These are phyloP conservation scores for Cordyceps militaris DNA, from an alignment of 2,329 filamentous ascomycete species.

Conservation along the genomic window DNA sequence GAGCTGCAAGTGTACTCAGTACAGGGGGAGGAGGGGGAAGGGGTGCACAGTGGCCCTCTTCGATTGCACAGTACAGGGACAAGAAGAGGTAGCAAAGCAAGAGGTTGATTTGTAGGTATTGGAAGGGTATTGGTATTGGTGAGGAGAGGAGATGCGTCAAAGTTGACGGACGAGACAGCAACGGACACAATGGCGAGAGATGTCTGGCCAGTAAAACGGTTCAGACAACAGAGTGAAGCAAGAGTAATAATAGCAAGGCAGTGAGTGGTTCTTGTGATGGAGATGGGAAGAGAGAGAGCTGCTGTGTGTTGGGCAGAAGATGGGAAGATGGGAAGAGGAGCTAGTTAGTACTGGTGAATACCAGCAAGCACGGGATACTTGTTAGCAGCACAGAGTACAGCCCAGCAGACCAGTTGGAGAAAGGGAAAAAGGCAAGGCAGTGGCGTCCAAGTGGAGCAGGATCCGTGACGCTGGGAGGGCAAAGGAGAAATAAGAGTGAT, in stretches of 20 bases:
- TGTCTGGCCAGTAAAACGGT: neutral
- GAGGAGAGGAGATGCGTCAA: neutral
- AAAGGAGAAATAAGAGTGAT: conserved; percentile 5
- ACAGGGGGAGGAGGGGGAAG: conserved; percentile 38
- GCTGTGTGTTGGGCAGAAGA: neutral
- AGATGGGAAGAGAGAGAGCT: neutral
- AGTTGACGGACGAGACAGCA: neutral
- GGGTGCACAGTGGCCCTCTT: conserved; percentile 15
- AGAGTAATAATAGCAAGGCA: neutral
- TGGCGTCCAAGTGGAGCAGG: conserved; percentile 7
- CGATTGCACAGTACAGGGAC: neutral
- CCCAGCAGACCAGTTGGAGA: too few species aligned
- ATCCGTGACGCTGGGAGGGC: conserved; percentile 3
- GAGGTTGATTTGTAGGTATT: neutral
- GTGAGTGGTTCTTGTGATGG: neutral
- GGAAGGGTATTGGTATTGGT: neutral
- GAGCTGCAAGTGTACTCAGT: too few species aligned
- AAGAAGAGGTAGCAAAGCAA: neutral
- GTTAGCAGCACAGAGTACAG: neutral
- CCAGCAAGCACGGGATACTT: neutral
- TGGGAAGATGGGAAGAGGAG: neutral
- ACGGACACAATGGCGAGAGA: neutral
- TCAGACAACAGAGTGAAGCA: neutral
- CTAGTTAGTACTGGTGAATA: neutral
- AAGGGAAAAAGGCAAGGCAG: neutral